These are phyloP conservation scores for Casaregolazyma suthepensis DNA, from an alignment of 1,139 yeast species.

Conservation along the genomic window DNA sequence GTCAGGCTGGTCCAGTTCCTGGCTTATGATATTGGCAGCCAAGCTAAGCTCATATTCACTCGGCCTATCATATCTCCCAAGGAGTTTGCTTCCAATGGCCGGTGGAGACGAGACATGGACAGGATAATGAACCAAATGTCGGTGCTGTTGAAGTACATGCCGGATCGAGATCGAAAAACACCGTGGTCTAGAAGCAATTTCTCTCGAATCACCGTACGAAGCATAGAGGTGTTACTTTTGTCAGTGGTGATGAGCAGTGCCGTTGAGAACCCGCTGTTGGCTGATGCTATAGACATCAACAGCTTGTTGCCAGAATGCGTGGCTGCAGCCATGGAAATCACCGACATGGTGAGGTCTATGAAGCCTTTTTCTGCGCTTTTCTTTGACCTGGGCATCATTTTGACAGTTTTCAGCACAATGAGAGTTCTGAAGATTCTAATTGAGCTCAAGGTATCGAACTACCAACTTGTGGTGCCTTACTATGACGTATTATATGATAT, in stretches of 20 bases:
- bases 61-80: not conserved
- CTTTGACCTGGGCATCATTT: not conserved
- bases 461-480: not conserved
- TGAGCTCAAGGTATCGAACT: not conserved
- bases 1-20: not conserved
- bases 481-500: not conserved
- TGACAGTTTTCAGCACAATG: not conserved
- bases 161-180: not conserved
- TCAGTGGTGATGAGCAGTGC: not conserved
- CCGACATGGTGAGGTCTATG: not conserved
- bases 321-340: not conserved
- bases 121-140: not conserved
- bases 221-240: not conserved
- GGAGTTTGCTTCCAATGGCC: not conserved
- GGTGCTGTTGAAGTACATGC: not conserved
- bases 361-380: not conserved
- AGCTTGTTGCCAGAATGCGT: not conserved
- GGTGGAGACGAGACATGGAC: not conserved
- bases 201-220: not conserved
- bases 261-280: not conserved
- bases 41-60: not conserved
- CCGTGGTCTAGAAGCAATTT: not conserved
- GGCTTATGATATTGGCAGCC: not conserved
- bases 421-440: not conserved
- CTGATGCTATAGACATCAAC: not conserved